A percentile compares a stretch with the other conserved stretches of the same genome.
Evolutionary conservation across 768 basidiomycete genomes (phyloP).

Genomic region (Amanita phalloides): DNA sequence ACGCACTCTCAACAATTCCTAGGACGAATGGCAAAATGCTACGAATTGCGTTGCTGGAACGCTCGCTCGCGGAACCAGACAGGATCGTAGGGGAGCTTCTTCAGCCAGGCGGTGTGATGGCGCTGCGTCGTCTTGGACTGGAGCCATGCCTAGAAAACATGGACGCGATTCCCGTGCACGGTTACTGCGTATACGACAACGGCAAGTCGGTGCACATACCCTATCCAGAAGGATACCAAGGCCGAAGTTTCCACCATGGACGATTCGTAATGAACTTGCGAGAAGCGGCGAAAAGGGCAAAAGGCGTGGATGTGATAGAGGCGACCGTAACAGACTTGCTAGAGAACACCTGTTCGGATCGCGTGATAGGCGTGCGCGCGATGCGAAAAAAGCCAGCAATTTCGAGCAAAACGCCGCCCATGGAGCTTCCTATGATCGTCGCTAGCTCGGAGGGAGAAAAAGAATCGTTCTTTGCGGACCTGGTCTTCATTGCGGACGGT

Average conservation of each 20-base stretch:
- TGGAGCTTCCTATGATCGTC: neutral
- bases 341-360: conserved; percentile 34
- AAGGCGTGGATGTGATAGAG: conserved; percentile 72
- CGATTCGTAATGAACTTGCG: conserved; percentile 76
- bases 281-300: conserved; percentile 45
- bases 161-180: conserved; percentile 71
- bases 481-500: conserved; percentile 89
- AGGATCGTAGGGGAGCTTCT: conserved; percentile 95
- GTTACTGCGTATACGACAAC: conserved; percentile 72
- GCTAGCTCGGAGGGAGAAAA: conserved; percentile 25
- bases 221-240: conserved; percentile 65
- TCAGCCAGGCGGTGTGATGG: conserved; percentile 83
- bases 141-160: conserved; percentile 73
- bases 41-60: conserved; percentile 77
- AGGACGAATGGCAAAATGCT: conserved; percentile 40
- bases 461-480: conserved; percentile 54
- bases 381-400: conserved; percentile 26
- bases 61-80: conserved; percentile 88
- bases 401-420: neutral
- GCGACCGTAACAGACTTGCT: conserved; percentile 74
- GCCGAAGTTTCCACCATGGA: conserved; percentile 91
- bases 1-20: conserved; percentile 60
- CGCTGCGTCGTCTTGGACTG: conserved; percentile 71
- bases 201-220: conserved; percentile 77
- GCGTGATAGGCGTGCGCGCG: conserved; percentile 60